Conservation (phyloP, 257 asterid species). For the Solanum lignicaule region DNA sequence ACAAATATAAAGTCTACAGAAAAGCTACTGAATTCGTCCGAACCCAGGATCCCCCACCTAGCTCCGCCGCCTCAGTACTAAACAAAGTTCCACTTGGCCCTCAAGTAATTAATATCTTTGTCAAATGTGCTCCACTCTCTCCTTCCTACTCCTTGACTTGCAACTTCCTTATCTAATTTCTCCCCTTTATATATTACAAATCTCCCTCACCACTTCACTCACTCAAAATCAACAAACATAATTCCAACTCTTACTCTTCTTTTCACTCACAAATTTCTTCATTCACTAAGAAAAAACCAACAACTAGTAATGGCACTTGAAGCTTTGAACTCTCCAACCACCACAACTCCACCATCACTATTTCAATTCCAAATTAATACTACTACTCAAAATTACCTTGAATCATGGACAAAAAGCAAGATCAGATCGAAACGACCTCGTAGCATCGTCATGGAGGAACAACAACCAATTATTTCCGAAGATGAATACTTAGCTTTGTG, state of each 20-base stretch:
- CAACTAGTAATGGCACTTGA: conserved; percentile 34
- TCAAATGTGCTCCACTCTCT: background rate
- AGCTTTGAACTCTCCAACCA: conserved; percentile 40
- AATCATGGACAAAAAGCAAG: conserved; percentile 35
- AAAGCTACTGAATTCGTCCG: no score
- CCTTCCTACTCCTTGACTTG: conserved; percentile 44
- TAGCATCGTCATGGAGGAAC: background rate
- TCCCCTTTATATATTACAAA: conserved; percentile 7
- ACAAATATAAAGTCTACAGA: no score
- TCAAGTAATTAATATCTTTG: background rate
- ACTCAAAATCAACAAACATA: background rate
- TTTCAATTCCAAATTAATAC: conserved; percentile 15
- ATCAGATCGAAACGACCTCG: conserved; percentile 31
- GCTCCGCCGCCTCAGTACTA: background rate
- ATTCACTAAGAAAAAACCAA: background rate
- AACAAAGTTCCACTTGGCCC: background rate
- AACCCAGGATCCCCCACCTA: no score
- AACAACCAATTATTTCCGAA: conserved; percentile 12
- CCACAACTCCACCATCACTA: conserved; percentile 3
- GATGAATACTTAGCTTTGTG: conserved; percentile 63
- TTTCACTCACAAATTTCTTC: background rate
- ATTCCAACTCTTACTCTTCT: background rate
- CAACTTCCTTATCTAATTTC: conserved; percentile 36
- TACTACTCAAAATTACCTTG: conserved; percentile 1
- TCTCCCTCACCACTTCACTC: background rate